These are phyloP conservation scores for Solanum chmielewskii DNA, from an alignment of 257 asterid genomes.

Conservation along the genomic window DNA sequence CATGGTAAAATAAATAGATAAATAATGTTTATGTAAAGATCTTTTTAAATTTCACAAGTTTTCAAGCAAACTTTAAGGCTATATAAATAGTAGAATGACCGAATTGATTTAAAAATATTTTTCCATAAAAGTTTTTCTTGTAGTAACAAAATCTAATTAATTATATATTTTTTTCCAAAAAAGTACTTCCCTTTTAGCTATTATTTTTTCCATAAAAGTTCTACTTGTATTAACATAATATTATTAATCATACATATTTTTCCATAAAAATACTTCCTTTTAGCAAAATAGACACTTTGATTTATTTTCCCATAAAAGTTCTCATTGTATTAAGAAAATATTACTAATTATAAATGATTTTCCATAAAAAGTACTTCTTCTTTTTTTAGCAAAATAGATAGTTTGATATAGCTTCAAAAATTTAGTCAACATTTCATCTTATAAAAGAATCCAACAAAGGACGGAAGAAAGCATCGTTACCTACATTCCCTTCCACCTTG, in stretches of 20 bases:
- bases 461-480: no score
- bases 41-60: background rate
- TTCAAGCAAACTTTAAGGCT: background rate
- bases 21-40: background rate
- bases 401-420: no score
- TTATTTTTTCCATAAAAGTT: background rate
- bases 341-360: no score
- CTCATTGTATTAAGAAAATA: no score
- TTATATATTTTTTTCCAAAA: background rate
- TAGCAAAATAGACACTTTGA: background rate
- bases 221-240: background rate
- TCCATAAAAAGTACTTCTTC: background rate
- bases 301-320: background rate
- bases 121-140: no score
- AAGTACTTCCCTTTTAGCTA: background rate
- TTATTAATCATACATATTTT: background rate
- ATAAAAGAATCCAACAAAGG: no score
- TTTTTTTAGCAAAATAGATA: no score
- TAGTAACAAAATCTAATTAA: no score
- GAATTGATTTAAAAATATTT: no score
- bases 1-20: background rate
- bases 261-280: background rate
- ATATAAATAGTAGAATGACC: no score
- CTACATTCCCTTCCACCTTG: no score
- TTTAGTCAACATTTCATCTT: no score